Evolutionary conservation across 176 grass and related monocot species (phyloP), one percentile per base, ranked within the genome.

Genomic region (Dendrocalamus sinicus): DNA sequence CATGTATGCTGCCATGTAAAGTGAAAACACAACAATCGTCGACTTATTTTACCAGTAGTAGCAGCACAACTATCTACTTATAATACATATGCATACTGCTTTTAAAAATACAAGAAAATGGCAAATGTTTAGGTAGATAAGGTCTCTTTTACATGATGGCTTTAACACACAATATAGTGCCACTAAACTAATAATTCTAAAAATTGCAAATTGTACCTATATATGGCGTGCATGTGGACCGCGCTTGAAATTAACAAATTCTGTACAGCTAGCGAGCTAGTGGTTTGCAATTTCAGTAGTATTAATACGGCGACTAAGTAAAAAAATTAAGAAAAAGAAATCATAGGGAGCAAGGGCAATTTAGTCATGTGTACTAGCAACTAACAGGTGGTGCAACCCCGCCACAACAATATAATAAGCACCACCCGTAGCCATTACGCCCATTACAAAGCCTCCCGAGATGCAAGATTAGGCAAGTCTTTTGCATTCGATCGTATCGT

Each of bases 291-390:
- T 32, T 40, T 24, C 52, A 61, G 13, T 28, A 54, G 12, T 72
- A 4, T 7, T 54, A 54, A 19, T 54, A 54, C 52, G 52, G 1
- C 5, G 16, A 19, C 20, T 4, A 60, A 11, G 20, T 55, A 58
- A 9, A 55, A 58, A 7, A 58, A 45, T 9, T 9, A 45, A 50
- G 39, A 41, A 45, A 12, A 80, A 17, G 0, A 54, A 54, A 40
- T 23, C 2, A 9, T 12, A 57, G 32, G 10, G 1, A 44, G 6
- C 17, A 63, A 85, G 83, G 77, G 16, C 17, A 70, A 12, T 71
- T 89, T 76, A 2, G 88, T 86, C 61, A 81, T 81, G 77, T 71
- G 11, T 13, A 8, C 6, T 55, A 4, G 32, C 62, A 76, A 32
- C 50, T 75, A 70, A 58, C 76, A 76, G 70, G 77, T 71, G 83